phyloP scores from a whole-genome alignment of 1,139 yeast species.

The Neolecta irregularis region DNA sequence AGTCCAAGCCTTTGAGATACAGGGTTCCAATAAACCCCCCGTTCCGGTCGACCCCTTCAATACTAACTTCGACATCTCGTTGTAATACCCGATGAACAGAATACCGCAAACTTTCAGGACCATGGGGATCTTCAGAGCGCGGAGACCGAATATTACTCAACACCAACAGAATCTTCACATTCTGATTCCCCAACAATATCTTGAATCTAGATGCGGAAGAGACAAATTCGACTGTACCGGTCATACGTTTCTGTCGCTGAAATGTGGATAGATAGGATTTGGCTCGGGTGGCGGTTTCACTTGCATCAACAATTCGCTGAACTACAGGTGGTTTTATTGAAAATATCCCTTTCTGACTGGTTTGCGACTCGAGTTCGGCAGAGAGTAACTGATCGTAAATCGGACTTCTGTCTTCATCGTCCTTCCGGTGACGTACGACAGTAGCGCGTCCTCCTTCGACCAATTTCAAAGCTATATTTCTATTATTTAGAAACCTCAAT shows the following conservation, averaged over 20 bases:
- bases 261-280: conserved; percentile 58
- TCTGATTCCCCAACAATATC: conserved; percentile 55
- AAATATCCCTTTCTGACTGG: conserved; percentile 46
- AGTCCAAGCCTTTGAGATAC: conserved; percentile 37
- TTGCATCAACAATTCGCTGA: conserved; percentile 60
- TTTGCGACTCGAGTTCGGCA: conserved; percentile 47
- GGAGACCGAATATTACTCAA: conserved; percentile 52
- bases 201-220: conserved; percentile 53
- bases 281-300: conserved; percentile 57
- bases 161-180: conserved; percentile 51
- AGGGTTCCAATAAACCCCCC: conserved; percentile 73
- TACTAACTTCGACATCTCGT: conserved; percentile 54
- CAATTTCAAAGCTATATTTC: conserved; percentile 47
- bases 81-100: conserved; percentile 47
- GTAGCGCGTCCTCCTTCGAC: conserved; percentile 57
- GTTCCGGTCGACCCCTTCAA: conserved; percentile 55
- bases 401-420: conserved; percentile 54
- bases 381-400: conserved; percentile 68
- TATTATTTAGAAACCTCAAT: no score
- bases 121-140: conserved; percentile 27
- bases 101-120: conserved; percentile 41
- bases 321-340: conserved; percentile 42
- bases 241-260: conserved; percentile 46
- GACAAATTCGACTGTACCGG: conserved; percentile 59
- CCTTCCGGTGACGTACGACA: conserved; percentile 66